Evolutionary conservation across 306 rosid species (phyloP).

Genomic region (Rosa multiflora): DNA sequence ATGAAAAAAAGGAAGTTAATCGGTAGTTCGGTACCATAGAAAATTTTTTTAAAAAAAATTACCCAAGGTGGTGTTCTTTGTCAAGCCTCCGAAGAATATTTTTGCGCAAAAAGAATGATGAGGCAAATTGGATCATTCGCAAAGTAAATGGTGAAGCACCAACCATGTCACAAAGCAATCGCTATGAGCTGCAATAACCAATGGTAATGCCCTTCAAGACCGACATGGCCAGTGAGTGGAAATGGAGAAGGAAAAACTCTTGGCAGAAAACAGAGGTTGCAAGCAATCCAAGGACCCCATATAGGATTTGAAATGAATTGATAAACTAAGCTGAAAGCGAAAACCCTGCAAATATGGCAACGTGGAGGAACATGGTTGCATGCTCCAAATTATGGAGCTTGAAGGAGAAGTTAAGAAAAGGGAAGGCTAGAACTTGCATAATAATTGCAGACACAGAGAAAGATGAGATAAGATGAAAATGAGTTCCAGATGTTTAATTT

Average conservation of each 20-base stretch:
- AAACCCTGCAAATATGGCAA: slow-evolving; percentile 73
- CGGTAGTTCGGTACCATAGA: no score
- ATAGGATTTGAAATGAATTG: slow-evolving; percentile 49
- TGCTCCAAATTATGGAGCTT: slow-evolving; percentile 74
- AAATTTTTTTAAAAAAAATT: no score
- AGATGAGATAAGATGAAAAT: slow-evolving; percentile 41
- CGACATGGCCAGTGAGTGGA: slow-evolving; percentile 87
- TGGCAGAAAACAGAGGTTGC: slow-evolving; percentile 72
- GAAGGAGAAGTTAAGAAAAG: slow-evolving; percentile 54
- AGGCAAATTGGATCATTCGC: no score
- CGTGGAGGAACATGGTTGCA: slow-evolving; percentile 93
- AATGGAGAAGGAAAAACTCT: slow-evolving; percentile 81
- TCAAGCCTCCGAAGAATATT: no score
- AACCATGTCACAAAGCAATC: slow-evolving; percentile 23
- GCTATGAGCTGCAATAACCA: slow-evolving; percentile 80
- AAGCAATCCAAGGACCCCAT: slow-evolving; percentile 64
- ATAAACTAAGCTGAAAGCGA: slow-evolving; percentile 57
- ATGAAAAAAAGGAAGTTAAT: no score
- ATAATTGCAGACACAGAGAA: slow-evolving; percentile 61
- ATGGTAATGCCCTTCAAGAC: slow-evolving; percentile 93
- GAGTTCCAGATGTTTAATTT: slow-evolving; percentile 76
- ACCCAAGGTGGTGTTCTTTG: no score
- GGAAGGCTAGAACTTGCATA: slow-evolving; percentile 63
- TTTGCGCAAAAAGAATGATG: no score
- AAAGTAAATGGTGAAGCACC: no score